Conservation (phyloP, 805 yeast genomes). For the Metschnikowia gelsemii region DNA sequence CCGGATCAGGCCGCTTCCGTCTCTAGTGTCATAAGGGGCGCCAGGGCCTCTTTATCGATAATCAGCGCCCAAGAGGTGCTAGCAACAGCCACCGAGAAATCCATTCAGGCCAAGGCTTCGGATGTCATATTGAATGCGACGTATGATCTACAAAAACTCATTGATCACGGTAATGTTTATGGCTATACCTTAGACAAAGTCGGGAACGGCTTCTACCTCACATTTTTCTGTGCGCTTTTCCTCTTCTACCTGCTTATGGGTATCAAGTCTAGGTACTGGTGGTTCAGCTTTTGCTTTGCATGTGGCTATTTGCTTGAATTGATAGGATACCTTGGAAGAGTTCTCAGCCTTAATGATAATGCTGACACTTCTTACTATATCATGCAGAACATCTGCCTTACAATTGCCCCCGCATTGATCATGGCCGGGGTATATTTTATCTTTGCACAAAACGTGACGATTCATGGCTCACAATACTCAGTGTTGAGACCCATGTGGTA, state of each 20-base stretch:
- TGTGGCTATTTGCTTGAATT: slow-evolving; percentile 38
- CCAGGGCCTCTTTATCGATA: slow-evolving; percentile 36
- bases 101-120: slow-evolving; percentile 29
- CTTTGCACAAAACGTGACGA: slow-evolving; percentile 41
- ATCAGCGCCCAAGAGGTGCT: slow-evolving; percentile 33
- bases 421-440: slow-evolving; percentile 45
- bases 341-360: slow-evolving; percentile 28
- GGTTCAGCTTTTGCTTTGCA: slow-evolving; percentile 40
- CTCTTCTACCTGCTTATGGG: slow-evolving; percentile 29
- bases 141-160: slow-evolving; percentile 1
- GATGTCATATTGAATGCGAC: slow-evolving; percentile 24
- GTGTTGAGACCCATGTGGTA: slow-evolving; percentile 44
- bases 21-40: slow-evolving; percentile 32
- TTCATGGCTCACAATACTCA: slow-evolving; percentile 39
- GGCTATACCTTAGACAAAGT: slow-evolving; percentile 25
- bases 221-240: slow-evolving; percentile 28
- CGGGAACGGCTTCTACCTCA: slow-evolving; percentile 34
- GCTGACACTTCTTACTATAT: slow-evolving; percentile 25
- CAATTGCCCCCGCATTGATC: slow-evolving; percentile 43
- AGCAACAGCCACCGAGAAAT: slow-evolving; percentile 39
- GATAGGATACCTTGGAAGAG: slow-evolving; percentile 40
- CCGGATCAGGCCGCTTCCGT: slow-evolving; percentile 19
- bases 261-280: slow-evolving; percentile 34
- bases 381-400: slow-evolving; percentile 36
- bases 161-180: too few species aligned